Conservation (phyloP, 2,329 filamentous ascomycete genomes). For the Ilyonectria robusta region DNA sequence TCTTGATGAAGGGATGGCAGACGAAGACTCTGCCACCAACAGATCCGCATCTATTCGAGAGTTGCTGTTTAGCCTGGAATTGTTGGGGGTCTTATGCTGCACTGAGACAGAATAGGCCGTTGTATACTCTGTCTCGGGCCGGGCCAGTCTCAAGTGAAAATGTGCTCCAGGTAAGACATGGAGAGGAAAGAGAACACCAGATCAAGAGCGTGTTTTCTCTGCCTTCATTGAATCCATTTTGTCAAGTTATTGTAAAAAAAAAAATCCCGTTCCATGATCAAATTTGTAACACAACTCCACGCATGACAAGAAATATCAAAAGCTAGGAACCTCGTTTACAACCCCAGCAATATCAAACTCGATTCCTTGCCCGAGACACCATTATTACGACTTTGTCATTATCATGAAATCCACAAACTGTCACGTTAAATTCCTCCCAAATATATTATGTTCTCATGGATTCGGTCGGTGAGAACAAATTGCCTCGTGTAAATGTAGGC, state of each 20-base stretch:
- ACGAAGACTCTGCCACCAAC: background rate
- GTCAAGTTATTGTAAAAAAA: background rate
- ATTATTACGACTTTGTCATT: too few species aligned
- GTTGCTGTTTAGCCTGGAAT: background rate
- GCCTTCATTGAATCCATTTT: background rate
- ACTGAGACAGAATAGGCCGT: background rate
- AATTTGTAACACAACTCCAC: background rate
- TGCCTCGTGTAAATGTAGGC: slow-evolving; percentile 68
- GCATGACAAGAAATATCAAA: background rate
- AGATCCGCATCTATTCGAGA: background rate
- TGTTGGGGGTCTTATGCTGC: too few species aligned
- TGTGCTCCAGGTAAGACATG: background rate
- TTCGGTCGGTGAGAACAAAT: slow-evolving; percentile 59
- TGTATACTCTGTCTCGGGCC: background rate
- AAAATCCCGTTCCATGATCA: background rate
- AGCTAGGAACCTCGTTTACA: background rate
- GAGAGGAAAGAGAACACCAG: background rate
- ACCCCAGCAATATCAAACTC: background rate
- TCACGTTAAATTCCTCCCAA: slow-evolving; percentile 64
- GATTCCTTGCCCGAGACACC: background rate
- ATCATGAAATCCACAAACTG: too few species aligned
- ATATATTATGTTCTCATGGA: slow-evolving; percentile 68
- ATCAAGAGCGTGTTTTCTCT: background rate
- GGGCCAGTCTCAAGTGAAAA: background rate
- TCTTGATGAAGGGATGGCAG: background rate